Conservation (phyloP, 2,329 filamentous ascomycete species). For the Venturia oleaginea region DNA sequence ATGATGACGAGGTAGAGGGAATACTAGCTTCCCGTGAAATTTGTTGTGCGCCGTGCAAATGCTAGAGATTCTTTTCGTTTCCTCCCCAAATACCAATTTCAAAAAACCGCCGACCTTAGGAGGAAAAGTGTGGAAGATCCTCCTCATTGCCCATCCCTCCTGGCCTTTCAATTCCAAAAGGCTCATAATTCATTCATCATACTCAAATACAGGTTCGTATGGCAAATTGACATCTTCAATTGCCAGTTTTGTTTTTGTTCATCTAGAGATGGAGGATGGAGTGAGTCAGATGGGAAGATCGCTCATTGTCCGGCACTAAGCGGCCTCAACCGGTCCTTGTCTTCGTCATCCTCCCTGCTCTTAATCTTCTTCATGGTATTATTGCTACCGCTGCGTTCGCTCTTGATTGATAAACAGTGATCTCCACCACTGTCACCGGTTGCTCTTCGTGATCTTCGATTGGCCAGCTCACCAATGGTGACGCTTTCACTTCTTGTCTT, state of each 20-base stretch:
- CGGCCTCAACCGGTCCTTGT: neutral
- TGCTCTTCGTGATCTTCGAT: constrained; percentile 19
- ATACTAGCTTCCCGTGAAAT: neutral
- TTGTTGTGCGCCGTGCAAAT: neutral
- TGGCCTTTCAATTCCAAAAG: neutral
- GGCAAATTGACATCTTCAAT: neutral
- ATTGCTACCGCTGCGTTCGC: constrained; percentile 39
- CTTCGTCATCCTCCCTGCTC: constrained; percentile 5
- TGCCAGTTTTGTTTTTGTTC: neutral
- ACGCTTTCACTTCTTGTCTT: constrained; percentile 31
- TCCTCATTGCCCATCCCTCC: neutral
- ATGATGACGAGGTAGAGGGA: neutral
- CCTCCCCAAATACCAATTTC: neutral
- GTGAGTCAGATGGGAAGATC: too few relatives aligned
- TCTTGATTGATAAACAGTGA: constrained; percentile 27
- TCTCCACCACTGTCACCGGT: constrained; percentile 19
- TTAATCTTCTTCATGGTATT: constrained; percentile 39
- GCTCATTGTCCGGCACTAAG: constrained; percentile 2
- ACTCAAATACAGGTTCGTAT: neutral
- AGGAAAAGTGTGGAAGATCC: neutral
- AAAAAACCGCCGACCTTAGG: neutral
- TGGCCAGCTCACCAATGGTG: constrained; percentile 28
- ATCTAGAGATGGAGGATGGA: neutral
- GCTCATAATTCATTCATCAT: neutral
- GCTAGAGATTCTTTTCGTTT: neutral